Evolutionary conservation across 1,139 yeast genomes (phyloP), one percentile per base, ranked within the genome.

Genomic region (Kodamaea derodonti): DNA sequence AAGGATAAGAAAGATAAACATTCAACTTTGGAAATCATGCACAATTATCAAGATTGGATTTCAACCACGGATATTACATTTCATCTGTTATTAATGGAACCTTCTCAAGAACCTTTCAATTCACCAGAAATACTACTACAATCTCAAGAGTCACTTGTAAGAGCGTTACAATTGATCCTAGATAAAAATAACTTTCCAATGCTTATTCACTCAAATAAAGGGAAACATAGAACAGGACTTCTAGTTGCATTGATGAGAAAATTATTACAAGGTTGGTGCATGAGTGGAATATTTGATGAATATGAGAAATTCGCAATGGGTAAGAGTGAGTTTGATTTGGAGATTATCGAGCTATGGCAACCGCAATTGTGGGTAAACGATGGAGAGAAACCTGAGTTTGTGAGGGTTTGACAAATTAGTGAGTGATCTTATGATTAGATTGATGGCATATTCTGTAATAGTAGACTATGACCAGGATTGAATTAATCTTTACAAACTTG

Each of bases 211-310:
- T 86, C 96, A 3, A 87, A 90, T 56, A 92, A 92, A 60, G 97
- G 98, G 7, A 90, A 92, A 56, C 98, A 92, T 54, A 63, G 98
- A 32, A 90, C 87, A 1, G 97, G 97, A 0, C 88, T 92, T 2
- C 67, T 88, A 30, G 94, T 88, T 13, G 98, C 97, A 0, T 71
- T 86, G 17, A 80, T 90, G 75, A 65, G 98, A 33, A 86, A 85
- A 52, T 57, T 84, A 39, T 65, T 88, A 28, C 96, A 88, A 57
- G 95, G 95, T 2, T 90, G 98, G 98, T 79, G 94, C 41, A 69
- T 86, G 51, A 83, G 95, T 35, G 95, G 96, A 1, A 84, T 87
- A 4, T 92, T 87, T 57, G 96, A 88, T 54, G 98, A 92, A 55
- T 92, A 92, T 58, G 88, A 84, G 41, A 80, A 85, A 56, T 92